Base-by-base conservation (phyloP, 1,284 basidiomycete genomes). In the Anthracocystis setariae region DNA sequence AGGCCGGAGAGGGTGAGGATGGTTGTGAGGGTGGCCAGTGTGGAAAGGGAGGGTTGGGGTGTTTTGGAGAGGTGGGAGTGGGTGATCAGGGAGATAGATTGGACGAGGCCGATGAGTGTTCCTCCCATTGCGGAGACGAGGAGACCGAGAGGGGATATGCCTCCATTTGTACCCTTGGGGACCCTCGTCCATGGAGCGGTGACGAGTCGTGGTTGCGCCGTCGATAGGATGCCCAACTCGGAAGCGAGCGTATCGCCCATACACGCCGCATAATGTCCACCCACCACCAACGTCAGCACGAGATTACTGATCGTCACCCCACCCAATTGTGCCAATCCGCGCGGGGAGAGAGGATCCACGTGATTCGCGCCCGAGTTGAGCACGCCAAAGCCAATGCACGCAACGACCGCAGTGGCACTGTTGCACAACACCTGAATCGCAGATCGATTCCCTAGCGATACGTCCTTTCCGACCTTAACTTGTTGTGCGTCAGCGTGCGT, bases 111-210 rank as follows among this genome's bases (percentile, higher is more conserved):
- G 37, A 81, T 76, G 8, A 74, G 42, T 0, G 66, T 78, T 0
- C 94, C 94, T 1, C 94, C 94, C 0, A 86, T 79, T 2, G 90
- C 83, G 1, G 91, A 92, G 9, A 90, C 89, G 2, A 88, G 63
- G 0, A 92, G 91, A 8, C 94, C 94, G 43, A 88, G 86, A 0
- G 86, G 54, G 1, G 91, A 91, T 66, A 97, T 87, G 0, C 88
- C 94, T 9, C 94, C 94, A 79, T 98, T 97, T 1, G 94, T 96
- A 0, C 94, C 94, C 0, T 90, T 90, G 0, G 93, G 93, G 0
- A 94, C 92, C 0, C 93, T 87, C 27, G 94, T 87, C 91, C 90
- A 46, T 93, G 87, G 77, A 93, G 37, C 58, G 15, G 62, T 63
- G 52, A 81, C 54, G 5, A 81, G 53, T 17, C 76, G 32, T 8